Conservation (phyloP, 2,329 filamentous ascomycete species). For the Diplodia corticola region DNA sequence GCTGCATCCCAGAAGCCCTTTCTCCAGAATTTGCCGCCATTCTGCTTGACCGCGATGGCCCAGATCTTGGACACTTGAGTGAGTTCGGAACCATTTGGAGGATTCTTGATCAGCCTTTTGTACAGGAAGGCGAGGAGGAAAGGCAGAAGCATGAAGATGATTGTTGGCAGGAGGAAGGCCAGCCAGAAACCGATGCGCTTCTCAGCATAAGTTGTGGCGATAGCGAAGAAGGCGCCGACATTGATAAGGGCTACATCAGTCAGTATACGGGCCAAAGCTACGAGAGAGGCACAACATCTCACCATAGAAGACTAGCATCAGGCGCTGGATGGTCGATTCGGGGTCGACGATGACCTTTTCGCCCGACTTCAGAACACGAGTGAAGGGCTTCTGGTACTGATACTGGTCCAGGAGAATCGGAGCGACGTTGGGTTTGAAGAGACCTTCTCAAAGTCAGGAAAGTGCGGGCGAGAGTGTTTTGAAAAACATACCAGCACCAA, state of each 20-base stretch:
- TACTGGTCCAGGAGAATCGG: slow-evolving; percentile 50
- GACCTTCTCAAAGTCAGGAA: slow-evolving; percentile 26
- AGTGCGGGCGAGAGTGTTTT: slow-evolving; percentile 35
- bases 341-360: slow-evolving; percentile 52
- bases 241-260: slow-evolving; percentile 25
- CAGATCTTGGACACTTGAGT: slow-evolving; percentile 38
- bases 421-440: slow-evolving; percentile 46
- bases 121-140: slow-evolving; percentile 34
- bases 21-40: slow-evolving; percentile 39
- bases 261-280: neutral
- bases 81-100: slow-evolving; percentile 39
- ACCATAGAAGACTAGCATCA: slow-evolving; percentile 41
- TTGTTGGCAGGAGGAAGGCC: slow-evolving; percentile 40
- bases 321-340: slow-evolving; percentile 44
- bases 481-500: slow-evolving; percentile 38
- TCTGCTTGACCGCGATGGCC: slow-evolving; percentile 35
- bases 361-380: slow-evolving; percentile 46
- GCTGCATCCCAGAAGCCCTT: slow-evolving; percentile 37
- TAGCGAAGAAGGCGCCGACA: slow-evolving; percentile 38
- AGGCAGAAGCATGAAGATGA: slow-evolving; percentile 34
- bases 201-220: slow-evolving; percentile 45
- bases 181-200: slow-evolving; percentile 46
- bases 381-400: slow-evolving; percentile 43
- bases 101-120: slow-evolving; percentile 35
- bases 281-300: neutral